A percentile compares a stretch with the other conserved stretches of the same genome.
Evolutionary conservation across 805 yeast species (phyloP).

Genomic region (Wickerhamomyces rabaulensis): DNA sequence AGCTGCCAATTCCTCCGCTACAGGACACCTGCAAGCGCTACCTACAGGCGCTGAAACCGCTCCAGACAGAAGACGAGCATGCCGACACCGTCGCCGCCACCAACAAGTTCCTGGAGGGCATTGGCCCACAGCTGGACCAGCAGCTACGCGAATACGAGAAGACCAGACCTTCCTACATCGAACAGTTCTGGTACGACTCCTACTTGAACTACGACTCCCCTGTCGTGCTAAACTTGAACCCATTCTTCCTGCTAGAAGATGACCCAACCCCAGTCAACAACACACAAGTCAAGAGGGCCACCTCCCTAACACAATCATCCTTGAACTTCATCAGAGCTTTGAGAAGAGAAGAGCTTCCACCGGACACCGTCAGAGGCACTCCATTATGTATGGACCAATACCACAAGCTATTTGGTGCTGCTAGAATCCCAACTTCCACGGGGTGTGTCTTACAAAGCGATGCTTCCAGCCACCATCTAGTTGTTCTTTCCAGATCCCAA

Average conservation of each 20-base stretch:
- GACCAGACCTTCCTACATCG: slow-evolving; percentile 74
- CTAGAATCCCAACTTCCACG: slow-evolving; percentile 75
- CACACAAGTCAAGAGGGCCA: slow-evolving; percentile 72
- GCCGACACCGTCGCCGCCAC: slow-evolving; percentile 55
- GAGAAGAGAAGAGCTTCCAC: slow-evolving; percentile 66
- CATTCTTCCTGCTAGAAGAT: slow-evolving; percentile 85
- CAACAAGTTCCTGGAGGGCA: slow-evolving; percentile 45
- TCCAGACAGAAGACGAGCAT: slow-evolving; percentile 76
- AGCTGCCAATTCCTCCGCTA: slow-evolving; percentile 78
- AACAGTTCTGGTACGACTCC: slow-evolving; percentile 92
- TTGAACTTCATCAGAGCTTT: slow-evolving; percentile 77
- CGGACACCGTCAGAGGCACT: slow-evolving; percentile 60
- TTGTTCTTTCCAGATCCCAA: slow-evolving; percentile 79
- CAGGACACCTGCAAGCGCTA: slow-evolving; percentile 62
- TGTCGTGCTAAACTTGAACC: slow-evolving; percentile 87
- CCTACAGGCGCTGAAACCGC: slow-evolving; percentile 63
- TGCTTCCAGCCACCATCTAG: slow-evolving; percentile 67
- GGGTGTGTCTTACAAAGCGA: slow-evolving; percentile 89
- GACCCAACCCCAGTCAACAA: slow-evolving; percentile 61
- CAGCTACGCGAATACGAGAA: slow-evolving; percentile 58
- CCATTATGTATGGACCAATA: slow-evolving; percentile 91
- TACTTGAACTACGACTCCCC: slow-evolving; percentile 84
- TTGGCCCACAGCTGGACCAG: slow-evolving; percentile 55
- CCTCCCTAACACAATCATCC: slow-evolving; percentile 70
- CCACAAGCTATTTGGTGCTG: slow-evolving; percentile 78